phyloP scores from a whole-genome alignment of 495 filamentous ascomycete species.

The Neurospora africana region DNA sequence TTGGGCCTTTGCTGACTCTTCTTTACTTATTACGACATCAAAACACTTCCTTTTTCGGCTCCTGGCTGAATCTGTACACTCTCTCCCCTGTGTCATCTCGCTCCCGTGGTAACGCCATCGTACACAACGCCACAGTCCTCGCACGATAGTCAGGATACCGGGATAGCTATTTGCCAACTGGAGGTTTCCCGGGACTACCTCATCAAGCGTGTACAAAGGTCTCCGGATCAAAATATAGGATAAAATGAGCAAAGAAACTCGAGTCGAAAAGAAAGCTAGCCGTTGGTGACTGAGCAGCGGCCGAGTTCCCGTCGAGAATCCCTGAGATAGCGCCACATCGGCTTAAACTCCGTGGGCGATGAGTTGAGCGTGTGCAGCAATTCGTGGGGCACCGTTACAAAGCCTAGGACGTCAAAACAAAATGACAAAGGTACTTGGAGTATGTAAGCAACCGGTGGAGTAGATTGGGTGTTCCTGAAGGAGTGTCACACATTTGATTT shows the following conservation, averaged over 20 bases:
- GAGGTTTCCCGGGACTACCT: not conserved
- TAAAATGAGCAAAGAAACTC: not conserved
- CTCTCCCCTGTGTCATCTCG: conserved; percentile 4
- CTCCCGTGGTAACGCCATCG: conserved; percentile 5
- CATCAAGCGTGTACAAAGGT: not conserved
- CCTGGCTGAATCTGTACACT: not conserved
- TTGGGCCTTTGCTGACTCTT: not conserved
- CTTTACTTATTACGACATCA: not conserved
- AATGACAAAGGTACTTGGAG: not conserved
- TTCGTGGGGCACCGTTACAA: not conserved
- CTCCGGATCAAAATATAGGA: not conserved
- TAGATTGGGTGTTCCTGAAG: conserved; percentile 18
- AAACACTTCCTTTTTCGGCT: not conserved
- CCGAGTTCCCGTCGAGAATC: not conserved
- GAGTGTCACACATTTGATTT: conserved; percentile 10
- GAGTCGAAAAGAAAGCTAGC: not conserved
- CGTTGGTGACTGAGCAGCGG: not conserved
- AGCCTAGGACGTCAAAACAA: not conserved
- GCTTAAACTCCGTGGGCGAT: not conserved
- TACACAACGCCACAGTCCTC: conserved; percentile 1
- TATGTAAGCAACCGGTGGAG: not conserved
- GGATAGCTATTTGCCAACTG: not conserved
- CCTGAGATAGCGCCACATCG: not conserved
- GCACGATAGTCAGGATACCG: not conserved
- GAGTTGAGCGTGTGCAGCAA: not conserved